Base-by-base conservation (phyloP, 257 asterid species). In the Verbena officinalis region DNA sequence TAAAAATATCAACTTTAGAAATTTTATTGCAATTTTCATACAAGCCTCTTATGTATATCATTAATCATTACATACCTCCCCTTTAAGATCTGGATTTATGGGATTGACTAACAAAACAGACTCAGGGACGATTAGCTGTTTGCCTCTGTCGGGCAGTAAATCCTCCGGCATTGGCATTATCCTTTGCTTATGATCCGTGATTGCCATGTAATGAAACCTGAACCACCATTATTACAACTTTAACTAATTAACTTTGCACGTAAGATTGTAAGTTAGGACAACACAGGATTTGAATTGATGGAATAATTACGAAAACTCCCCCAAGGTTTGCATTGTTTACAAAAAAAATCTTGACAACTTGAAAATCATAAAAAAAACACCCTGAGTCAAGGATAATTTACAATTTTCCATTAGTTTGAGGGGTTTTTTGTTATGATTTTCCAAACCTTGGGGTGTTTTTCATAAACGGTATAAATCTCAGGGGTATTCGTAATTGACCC, bases 141-240 rank as follows among this genome's bases (percentile, higher is more conserved):
- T 72, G 71, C 90, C 79, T 75, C 85, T 74, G 2, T 53, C 59
- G 6, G 80, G 85, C 21, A 73, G 66, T 53, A 84, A 56, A 79
- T 84, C 91, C 49, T 82, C 88, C 13, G 86, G 91, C 86, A 79
- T 77, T 14, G 91, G 86, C 88, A 79, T 81, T 60, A 82, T 71
- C 62, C 88, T 73, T 63, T 81, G 86, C 53, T 82, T 84, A 56
- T 77, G 81, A 36, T 84, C 88, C 2, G 80, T 67, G 56, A 84
- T 82, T 42, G 88, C 91, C 88, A 82, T 80, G 68, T 84, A 82
- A 43, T 81, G 86, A 64, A 85, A 82, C 80, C 85, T 82, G 80
- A 64, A 57, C 49, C 5, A 42, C 22, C 15, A 15, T 13, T 50
- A 65, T 58, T 43, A 43, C 17, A 33, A 9, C 1, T 21, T 48